A percentile compares a stretch with the other conserved stretches of the same genome.
phyloP scores from a whole-genome alignment of 2,329 filamentous ascomycete species.

The Aspergillus nomiae region DNA sequence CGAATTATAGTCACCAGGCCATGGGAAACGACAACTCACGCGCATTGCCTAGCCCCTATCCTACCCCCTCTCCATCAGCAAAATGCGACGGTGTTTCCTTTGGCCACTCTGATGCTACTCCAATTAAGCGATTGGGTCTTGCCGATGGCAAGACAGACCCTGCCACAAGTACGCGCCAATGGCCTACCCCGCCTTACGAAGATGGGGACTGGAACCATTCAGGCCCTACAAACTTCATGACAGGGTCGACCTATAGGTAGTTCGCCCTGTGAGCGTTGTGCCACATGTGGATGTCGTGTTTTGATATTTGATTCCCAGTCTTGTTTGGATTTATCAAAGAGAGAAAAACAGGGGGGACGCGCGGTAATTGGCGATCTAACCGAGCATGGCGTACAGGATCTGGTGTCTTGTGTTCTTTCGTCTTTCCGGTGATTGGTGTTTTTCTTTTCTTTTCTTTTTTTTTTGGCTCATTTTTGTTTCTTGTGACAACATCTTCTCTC shows the following conservation, averaged over 20 bases:
- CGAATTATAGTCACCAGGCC: conserved; percentile 54
- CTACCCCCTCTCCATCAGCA: conserved; percentile 78
- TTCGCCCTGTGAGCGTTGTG: background rate
- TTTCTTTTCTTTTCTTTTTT: conserved; percentile 15
- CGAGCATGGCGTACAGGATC: conserved; percentile 35
- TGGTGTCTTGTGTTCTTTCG: conserved; percentile 25
- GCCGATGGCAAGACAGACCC: conserved; percentile 59
- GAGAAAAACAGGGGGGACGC: conserved; percentile 24
- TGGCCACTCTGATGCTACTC: conserved; percentile 53
- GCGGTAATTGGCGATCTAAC: conserved; percentile 27
- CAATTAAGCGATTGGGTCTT: conserved; percentile 69
- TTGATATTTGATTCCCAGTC: conserved; percentile 15
- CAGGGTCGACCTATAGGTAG: conserved; percentile 52
- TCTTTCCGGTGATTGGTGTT: conserved; percentile 25
- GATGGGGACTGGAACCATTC: conserved; percentile 88
- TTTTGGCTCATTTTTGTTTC: background rate
- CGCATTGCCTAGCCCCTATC: conserved; percentile 55
- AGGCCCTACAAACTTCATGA: conserved; percentile 78
- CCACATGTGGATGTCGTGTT: conserved; percentile 2
- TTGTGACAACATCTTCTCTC: conserved; percentile 12
- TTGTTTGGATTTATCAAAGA: conserved; percentile 19
- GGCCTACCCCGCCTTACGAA: conserved; percentile 94
- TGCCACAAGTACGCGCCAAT: conserved; percentile 65
- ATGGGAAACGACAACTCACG: conserved; percentile 31
- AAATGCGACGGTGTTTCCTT: conserved; percentile 78